Base-by-base conservation (phyloP, 495 filamentous ascomycete species). In the Podospora pseudopauciseta region DNA sequence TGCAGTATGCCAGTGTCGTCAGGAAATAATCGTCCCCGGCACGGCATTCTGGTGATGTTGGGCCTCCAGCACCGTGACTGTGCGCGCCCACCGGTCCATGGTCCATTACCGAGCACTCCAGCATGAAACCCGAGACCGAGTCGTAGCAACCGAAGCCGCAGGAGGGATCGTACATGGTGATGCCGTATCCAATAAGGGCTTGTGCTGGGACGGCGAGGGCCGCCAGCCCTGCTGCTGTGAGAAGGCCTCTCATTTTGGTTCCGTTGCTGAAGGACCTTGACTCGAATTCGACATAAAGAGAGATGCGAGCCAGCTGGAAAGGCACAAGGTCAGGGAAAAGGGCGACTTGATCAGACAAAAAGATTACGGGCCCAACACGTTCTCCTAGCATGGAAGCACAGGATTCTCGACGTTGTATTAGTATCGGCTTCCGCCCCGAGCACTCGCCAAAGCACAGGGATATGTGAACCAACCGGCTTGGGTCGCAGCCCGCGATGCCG, bases 1-100 rank as follows among this genome's bases (percentile, higher is more conserved):
- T 79, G 62, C 80, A 82, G n/a, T 73, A 80, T 9, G 77, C 79
- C 15, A 80, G 63, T 13, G 76, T 82, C 1, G 58, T 68, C 23
- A 81, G 78, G 58, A 67, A 82, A n/a, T 68, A 66, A 20, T 73
- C 69, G 67, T 80, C 73, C 11, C 58, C 67, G 15, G 80, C 79
- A 20, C 75, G 75, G 65, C 80, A 82, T n/a, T 74, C 68, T 7
- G 73, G 69, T 2, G 73, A 69, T 19, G 78, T 81, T 32, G 63
- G 66, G 27, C 68, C 67, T 56, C 49, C 60, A 59, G 62, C 30
- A 30, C 54, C 71, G 54, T 71, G 39, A 30, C 70, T 60, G 44
- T 71, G 66, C 0, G 61, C 32, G 16, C 53, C 58, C 5, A 61
- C 56, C 26, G 30, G 56, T 58, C 70, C 74, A 19, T 66, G 58